Base-by-base conservation (phyloP, 2,329 filamentous ascomycete species). In the Fusarium clavum region DNA sequence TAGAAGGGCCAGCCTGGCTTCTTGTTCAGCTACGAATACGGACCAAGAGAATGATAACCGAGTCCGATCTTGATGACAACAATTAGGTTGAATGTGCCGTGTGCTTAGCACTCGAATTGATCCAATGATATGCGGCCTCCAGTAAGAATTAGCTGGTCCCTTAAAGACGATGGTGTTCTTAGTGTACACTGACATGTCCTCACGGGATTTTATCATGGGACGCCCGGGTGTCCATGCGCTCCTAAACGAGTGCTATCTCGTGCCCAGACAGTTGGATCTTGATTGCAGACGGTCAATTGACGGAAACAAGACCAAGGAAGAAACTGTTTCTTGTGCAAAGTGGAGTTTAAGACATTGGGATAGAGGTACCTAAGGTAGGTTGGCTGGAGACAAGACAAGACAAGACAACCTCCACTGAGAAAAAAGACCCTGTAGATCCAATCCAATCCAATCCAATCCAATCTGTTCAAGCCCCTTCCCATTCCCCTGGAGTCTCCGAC, bases 381-480 rank as follows among this genome's bases (percentile, higher is more conserved):
- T 38, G 65, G 45, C 34, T 61, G 56, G 56, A 69, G 52, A 67
- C 66, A 51, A 62, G 34, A 38, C 34, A 38, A 38, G 51, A 66
- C 66, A 54, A 62, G 32, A 38, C 32, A 34, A 38, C 67, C 52
- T 69, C 63, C 67, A 55, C 67, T n/a, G n/a, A 38, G 25, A 43
- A 22, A 53, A 54, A 69, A 53, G 69, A 74, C 71, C 71, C 71
- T 73, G 66, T 72, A 73, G 71, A 73, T 73, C 71, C 61, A 70
- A 73, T 65, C 34, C 60, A 65, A 73, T 65, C 34, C 60, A 66
- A 45, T 53, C 27, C 70, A 60, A 43, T 60, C 24, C 24, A 24
- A 24, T 24, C 24, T 38, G 34, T 38, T 38, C 34, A 38, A 38
- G 34, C 61, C 67, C 54, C 54, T 68, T 70, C 62, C 55, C 55